Evolutionary conservation across 805 yeast species (phyloP).

Genomic region (Saccharomycopsis javanensis): DNA sequence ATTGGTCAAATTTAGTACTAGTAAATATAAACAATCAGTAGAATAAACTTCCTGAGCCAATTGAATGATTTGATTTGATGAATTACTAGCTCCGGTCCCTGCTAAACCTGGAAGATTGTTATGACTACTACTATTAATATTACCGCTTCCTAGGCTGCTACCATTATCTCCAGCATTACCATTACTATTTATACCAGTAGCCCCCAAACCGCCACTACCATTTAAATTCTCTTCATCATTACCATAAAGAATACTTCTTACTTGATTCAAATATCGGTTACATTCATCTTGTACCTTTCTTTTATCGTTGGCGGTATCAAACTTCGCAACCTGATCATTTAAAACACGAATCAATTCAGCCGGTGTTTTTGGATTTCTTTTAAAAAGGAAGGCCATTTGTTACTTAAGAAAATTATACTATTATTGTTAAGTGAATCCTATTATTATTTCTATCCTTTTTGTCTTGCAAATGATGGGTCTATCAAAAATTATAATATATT

Average conservation of each 20-base stretch:
- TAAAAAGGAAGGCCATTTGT: constrained; percentile 80
- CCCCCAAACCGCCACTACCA: background rate
- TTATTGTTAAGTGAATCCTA: too few relatives aligned
- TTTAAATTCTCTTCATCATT: constrained; percentile 56
- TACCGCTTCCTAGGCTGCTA: background rate
- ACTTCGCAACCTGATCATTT: constrained; percentile 60
- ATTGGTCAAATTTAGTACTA: constrained; percentile 49
- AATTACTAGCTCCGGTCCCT: background rate
- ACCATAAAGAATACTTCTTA: constrained; percentile 57
- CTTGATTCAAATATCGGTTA: constrained; percentile 50
- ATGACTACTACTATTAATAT: constrained; percentile 1
- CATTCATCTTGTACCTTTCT: constrained; percentile 63
- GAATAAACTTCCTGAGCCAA: constrained; percentile 73
- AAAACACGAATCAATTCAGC: constrained; percentile 69
- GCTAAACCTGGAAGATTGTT: background rate
- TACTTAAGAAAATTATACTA: background rate
- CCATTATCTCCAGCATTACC: background rate
- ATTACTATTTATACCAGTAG: background rate
- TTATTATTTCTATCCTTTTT: too few relatives aligned
- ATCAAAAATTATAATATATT: too few relatives aligned
- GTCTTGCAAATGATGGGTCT: background rate
- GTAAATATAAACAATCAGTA: constrained; percentile 54
- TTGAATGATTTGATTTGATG: constrained; percentile 61
- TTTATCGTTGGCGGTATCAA: constrained; percentile 35
- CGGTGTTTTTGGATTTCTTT: constrained; percentile 84